Evolutionary conservation across 2,329 filamentous ascomycete species (phyloP).

Genomic region (Penicillium sp.): DNA sequence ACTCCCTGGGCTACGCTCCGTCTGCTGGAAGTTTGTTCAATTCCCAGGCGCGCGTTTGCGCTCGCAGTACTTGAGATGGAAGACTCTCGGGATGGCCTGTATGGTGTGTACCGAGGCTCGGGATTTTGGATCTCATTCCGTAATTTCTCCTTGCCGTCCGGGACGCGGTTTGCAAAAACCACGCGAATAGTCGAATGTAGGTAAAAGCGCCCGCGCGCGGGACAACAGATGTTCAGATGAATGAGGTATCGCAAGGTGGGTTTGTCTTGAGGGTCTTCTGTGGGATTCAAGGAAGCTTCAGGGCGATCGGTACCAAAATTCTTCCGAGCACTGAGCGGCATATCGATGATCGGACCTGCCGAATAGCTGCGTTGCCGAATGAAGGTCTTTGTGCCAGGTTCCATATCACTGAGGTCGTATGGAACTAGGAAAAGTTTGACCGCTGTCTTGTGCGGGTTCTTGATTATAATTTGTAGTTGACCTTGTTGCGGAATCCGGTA

Average conservation of each 20-base stretch:
- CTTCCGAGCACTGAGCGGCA: constrained; percentile 50
- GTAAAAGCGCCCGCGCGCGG: constrained; percentile 78
- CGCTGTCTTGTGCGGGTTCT: constrained; percentile 97
- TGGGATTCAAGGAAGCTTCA: constrained; percentile 53
- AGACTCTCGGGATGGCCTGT: constrained; percentile 64
- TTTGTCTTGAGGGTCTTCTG: constrained; percentile 47
- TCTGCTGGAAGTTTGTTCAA: constrained; percentile 60
- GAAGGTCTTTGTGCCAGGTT: constrained; percentile 91
- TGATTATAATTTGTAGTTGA: constrained; percentile 94
- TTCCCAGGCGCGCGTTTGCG: constrained; percentile 53
- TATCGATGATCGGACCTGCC: constrained; percentile 77
- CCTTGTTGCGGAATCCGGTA: constrained; percentile 94
- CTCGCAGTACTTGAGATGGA: constrained; percentile 27
- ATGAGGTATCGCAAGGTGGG: constrained; percentile 85
- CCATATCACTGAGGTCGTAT: constrained; percentile 90
- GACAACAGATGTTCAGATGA: constrained; percentile 89
- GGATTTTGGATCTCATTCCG: constrained; percentile 86
- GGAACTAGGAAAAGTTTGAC: constrained; percentile 94
- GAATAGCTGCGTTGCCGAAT: constrained; percentile 93
- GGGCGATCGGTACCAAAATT: constrained; percentile 53
- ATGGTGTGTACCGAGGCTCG: constrained; percentile 80
- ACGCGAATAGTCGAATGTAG: constrained; percentile 90
- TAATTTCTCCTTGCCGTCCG: constrained; percentile 90
- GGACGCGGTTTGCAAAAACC: constrained; percentile 94
- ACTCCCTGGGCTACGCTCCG: constrained; percentile 54